These are phyloP conservation scores for Verruconis gallopava DNA, from an alignment of 2,329 filamentous ascomycete genomes.

Conservation along the genomic window DNA sequence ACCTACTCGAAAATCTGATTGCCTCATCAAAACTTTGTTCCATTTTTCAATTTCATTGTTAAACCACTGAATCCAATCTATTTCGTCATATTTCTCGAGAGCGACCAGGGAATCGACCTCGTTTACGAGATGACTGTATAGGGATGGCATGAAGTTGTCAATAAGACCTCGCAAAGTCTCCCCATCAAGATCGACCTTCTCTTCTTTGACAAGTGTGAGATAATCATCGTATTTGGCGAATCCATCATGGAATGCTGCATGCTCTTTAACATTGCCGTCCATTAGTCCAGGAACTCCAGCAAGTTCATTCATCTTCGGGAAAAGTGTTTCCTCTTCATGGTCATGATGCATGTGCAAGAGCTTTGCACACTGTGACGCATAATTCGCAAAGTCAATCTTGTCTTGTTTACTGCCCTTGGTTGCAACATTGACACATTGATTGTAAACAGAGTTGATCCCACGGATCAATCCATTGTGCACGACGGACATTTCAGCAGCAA, in stretches of 20 bases:
- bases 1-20: not conserved
- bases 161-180: not conserved
- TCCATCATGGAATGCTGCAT: not conserved
- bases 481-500: conserved; percentile 1
- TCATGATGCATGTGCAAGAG: not conserved
- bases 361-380: not conserved
- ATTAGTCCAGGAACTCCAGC: not conserved
- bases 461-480: conserved; percentile 1
- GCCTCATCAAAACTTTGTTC: conserved; percentile 1
- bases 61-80: not conserved
- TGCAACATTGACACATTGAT: conserved; percentile 1
- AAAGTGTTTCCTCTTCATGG: not conserved
- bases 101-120: conserved; percentile 1
- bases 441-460: conserved; percentile 1
- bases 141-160: not conserved
- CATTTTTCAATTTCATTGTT: conserved; percentile 1
- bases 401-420: not conserved
- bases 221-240: not conserved
- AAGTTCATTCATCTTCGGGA: not conserved
- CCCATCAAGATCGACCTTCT: not conserved
- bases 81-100: not conserved
- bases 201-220: not conserved
- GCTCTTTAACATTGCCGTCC: not conserved
- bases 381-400: not conserved
- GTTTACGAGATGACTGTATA: not conserved